Evolutionary conservation across 495 filamentous ascomycete genomes (phyloP).

Genomic region (Talaromyces stipitatus): DNA sequence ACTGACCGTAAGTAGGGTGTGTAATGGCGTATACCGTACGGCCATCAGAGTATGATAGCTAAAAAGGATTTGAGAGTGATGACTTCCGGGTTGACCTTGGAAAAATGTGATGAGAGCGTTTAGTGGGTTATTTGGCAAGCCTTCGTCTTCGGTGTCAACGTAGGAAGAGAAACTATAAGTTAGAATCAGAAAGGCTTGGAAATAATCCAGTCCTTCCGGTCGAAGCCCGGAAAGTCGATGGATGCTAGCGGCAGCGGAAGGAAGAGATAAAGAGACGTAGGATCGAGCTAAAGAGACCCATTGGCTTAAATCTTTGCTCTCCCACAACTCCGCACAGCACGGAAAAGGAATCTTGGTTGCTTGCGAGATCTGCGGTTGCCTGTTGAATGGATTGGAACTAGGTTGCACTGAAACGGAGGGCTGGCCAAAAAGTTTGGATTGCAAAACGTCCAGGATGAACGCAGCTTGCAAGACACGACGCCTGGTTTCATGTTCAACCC

Average conservation of each 20-base stretch:
- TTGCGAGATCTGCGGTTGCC: neutral
- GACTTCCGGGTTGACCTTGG: neutral
- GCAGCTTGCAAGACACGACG: conserved; percentile 13
- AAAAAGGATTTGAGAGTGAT: conserved; percentile 3
- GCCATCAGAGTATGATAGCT: conserved; percentile 10
- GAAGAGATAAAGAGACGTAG: conserved; percentile 5
- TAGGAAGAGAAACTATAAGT: conserved; percentile 4
- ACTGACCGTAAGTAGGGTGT: conserved; percentile 10
- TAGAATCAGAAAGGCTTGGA: conserved; percentile 9
- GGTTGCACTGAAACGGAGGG: conserved; percentile 6
- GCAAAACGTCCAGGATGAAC: conserved; percentile 13
- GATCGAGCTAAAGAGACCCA: conserved; percentile 10
- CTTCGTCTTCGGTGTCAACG: neutral
- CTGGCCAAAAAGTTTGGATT: conserved; percentile 11
- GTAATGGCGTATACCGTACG: conserved; percentile 10
- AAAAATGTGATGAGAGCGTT: neutral
- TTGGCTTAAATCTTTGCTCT: conserved; percentile 4
- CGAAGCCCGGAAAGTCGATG: neutral
- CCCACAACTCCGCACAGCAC: conserved; percentile 11
- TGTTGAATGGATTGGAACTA: neutral
- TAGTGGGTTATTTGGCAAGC: neutral
- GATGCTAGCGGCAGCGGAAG: neutral
- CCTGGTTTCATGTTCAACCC: conserved; percentile 27
- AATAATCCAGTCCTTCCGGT: conserved; percentile 7
- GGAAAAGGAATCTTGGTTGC: conserved; percentile 11